Conservation (phyloP, 208 protist species). For the Acanthamoeba triangularis region DNA sequence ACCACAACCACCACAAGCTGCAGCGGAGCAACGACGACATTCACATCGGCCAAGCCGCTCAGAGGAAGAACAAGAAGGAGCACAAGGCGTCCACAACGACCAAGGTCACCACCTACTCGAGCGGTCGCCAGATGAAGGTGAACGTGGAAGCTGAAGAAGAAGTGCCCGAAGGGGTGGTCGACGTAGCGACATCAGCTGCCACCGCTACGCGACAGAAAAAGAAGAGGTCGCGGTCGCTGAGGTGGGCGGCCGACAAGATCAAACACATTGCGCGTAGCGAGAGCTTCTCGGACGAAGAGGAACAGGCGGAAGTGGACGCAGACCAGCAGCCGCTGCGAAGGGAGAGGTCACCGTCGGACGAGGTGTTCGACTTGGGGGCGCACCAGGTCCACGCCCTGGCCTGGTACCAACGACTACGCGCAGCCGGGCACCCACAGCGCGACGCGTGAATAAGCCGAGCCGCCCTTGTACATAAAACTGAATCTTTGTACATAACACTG, state of each 20-base stretch:
- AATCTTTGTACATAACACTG: neutral
- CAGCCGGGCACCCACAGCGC: neutral
- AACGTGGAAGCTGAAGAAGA: neutral
- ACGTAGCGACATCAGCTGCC: too few species aligned
- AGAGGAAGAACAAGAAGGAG: too few species aligned
- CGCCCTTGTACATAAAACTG: neutral
- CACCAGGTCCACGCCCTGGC: neutral
- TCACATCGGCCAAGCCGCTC: neutral
- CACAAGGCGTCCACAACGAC: neutral
- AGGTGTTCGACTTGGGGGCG: neutral
- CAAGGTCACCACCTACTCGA: neutral
- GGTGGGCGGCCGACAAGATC: neutral
- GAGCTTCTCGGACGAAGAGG: neutral
- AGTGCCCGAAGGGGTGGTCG: too few species aligned
- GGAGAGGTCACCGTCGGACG: too few species aligned
- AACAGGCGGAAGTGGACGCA: neutral
- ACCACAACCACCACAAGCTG: too few species aligned
- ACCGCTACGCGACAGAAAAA: neutral
- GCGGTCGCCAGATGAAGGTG: neutral
- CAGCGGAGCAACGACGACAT: too few species aligned
- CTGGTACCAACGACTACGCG: neutral
- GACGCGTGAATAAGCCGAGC: neutral
- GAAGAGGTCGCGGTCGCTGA: neutral
- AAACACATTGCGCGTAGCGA: neutral
- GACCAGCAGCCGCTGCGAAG: too few species aligned